Percentiles rank a stretch among this genome's conserved stretches.
These are phyloP conservation scores for Waltergamsia citrina DNA, from an alignment of 2,329 filamentous ascomycete species.

Conservation along the genomic window DNA sequence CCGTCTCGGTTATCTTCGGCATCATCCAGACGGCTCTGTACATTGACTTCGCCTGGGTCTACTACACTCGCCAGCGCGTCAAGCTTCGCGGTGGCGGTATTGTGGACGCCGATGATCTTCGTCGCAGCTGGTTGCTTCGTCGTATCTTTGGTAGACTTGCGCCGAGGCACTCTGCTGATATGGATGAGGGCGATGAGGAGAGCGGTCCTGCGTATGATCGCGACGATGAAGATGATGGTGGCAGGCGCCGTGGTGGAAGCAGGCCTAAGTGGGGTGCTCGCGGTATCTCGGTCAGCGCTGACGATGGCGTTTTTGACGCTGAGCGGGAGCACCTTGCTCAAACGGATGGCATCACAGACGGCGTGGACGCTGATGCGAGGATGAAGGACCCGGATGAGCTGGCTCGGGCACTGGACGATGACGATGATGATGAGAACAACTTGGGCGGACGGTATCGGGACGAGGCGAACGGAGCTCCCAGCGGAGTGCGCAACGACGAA, in stretches of 20 bases:
- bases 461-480: slow-evolving; percentile 15
- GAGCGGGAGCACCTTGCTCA: slow-evolving; percentile 37
- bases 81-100: slow-evolving; percentile 82
- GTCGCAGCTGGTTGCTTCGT: slow-evolving; percentile 74
- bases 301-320: slow-evolving; percentile 46
- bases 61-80: slow-evolving; percentile 85
- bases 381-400: slow-evolving; percentile 60
- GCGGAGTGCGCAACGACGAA: slow-evolving; percentile 34
- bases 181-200: slow-evolving; percentile 54
- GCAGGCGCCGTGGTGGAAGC: slow-evolving; percentile 15
- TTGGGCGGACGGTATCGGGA: slow-evolving; percentile 8
- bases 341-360: slow-evolving; percentile 31
- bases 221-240: slow-evolving; percentile 20
- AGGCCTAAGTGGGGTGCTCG: slow-evolving; percentile 53
- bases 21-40: slow-evolving; percentile 85
- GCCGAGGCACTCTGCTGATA: slow-evolving; percentile 26
- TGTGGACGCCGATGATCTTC: slow-evolving; percentile 82
- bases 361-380: slow-evolving; percentile 51
- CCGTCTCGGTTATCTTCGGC: slow-evolving; percentile 75
- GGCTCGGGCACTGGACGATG: slow-evolving; percentile 47
- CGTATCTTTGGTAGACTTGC: slow-evolving; percentile 57
- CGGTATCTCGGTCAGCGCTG: slow-evolving; percentile 58
- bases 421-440: slow-evolving; percentile 39
- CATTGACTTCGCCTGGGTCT: slow-evolving; percentile 93
- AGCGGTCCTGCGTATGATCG: slow-evolving; percentile 41